Base-by-base conservation (phyloP, 2,329 filamentous ascomycete genomes). In the Periconia macrospinosa region DNA sequence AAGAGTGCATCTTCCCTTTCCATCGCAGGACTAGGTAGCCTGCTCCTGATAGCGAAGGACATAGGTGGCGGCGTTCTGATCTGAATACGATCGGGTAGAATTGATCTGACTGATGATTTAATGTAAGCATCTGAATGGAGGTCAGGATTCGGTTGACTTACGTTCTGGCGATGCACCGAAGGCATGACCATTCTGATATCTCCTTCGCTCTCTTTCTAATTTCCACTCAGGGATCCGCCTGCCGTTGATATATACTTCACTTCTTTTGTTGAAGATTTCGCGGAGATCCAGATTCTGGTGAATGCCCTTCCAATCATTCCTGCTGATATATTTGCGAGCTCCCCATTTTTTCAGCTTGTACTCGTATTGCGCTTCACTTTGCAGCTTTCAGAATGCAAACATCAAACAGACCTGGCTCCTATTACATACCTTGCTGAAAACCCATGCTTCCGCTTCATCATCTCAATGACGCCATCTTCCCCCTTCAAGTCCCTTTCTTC, bases 341-440 rank as follows among this genome's bases (percentile, higher is more conserved):
- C 37, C 45, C 53, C 53, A 55, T 30, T 49, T 55, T 41, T 49
- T 55, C 5, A 55, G 33, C 23, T 30, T 8, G 3, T 37, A 48
- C 40, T 52, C 44, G 18, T 45, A 55, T 35, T 55, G 53, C 11
- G 53, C 44, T 45, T 52, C 49, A 14, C 53, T 55, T n/a, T n/a
- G 30, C 33, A n/a, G 3, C 9, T n/a, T 8, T 46, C 5, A 46
- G 44, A n/a, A 30, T 14, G 5, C 2, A 6, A 7, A 2, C 5
- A 27, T 17, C 23, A 17, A 33, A 17, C 2, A 30, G 17, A 17
- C 27, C n/a, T n/a, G 6, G 9, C 2, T 17, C 6, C 41, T 20
- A 35, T 19, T 13, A 45, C 19, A 3, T 47, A 44, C 53, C 45
- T 53, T 18, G 53, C 45, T 35, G 19, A 30, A 40, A 56, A 56